Evolutionary conservation across 306 rosid genomes (phyloP), one percentile per base, ranked within the genome.

Genomic region (Luffa acutangula): DNA sequence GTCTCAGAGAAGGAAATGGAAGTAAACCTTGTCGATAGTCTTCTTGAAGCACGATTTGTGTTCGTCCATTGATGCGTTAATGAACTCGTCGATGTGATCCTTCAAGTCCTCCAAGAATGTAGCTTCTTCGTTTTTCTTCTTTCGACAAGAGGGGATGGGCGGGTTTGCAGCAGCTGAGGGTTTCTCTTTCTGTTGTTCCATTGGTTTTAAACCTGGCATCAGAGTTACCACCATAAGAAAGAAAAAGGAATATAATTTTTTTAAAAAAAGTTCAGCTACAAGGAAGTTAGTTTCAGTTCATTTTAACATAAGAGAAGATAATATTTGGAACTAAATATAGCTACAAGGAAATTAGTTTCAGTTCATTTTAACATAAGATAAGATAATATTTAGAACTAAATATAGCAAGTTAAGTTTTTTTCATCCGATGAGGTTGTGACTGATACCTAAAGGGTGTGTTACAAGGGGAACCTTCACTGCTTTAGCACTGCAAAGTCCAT

Each of bases 81-180:
- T 82, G 81, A 95, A 95, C 81, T 95, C 97, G 41, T 95, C 97
- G 63, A 92, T 87, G 83, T 92, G 98, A 83, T 92, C 97, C 85
- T 91, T 92, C 71, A 92, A 43, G 81, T 95, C 97, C 77, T 92
- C 93, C 88, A 95, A 79, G 83, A 95, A 91, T 63, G 87, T 75
- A 71, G 91, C 97, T 72, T 95, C 88, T 42, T 92, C 91, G 0
- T 17, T 85, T 87, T 92, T 95, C 89, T 91, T 95, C 88, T 84
- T 95, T 77, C 93, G 87, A 76, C 97, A 95, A 14, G 97, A 90
- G 57, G 91, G 45, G 10, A 76, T 75, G 45, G 90, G 42, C 39
- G 89, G 83, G 42, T 76, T 78, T 65, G 58, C 33, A 14, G 81
- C 82, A 10, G 90, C 37, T 20, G 83, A 78, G 59, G 88, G 39